A percentile compares a stretch with the other conserved stretches of the same genome.
phyloP scores from a whole-genome alignment of 1,284 basidiomycete species.

The Tilletia walkeri region DNA sequence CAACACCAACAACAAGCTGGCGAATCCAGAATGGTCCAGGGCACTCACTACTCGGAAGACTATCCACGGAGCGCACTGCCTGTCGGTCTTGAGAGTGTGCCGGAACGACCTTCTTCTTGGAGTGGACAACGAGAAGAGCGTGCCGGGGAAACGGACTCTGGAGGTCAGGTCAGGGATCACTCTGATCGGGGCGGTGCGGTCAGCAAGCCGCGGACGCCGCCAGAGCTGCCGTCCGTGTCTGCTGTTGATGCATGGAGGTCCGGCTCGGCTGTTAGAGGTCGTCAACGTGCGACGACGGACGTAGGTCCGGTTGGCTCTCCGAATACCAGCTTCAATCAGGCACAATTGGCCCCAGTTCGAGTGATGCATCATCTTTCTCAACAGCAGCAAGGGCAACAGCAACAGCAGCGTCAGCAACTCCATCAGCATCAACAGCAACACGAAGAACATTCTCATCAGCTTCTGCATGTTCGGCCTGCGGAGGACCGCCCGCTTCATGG shows the following conservation, averaged over 20 bases:
- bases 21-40: neutral
- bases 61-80: neutral
- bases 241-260: slow-evolving; percentile 12
- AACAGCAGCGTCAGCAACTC: neutral
- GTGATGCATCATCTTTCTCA: neutral
- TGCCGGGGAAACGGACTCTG: neutral
- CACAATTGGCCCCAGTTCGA: neutral
- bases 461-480: neutral
- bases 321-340: neutral
- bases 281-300: slow-evolving; percentile 11
- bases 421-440: neutral
- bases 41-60: neutral
- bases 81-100: neutral
- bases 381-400: slow-evolving; percentile 5
- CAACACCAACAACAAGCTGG: neutral
- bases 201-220: slow-evolving; percentile 1
- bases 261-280: neutral
- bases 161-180: neutral
- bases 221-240: slow-evolving; percentile 1
- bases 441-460: neutral
- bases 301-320: neutral
- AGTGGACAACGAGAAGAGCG: neutral
- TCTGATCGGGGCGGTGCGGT: neutral
- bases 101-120: slow-evolving; percentile 1
- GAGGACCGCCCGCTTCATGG: neutral